These are phyloP conservation scores for Mucor circinelloides DNA, from an alignment of 371 early-diverging fungal genomes.

Conservation along the genomic window DNA sequence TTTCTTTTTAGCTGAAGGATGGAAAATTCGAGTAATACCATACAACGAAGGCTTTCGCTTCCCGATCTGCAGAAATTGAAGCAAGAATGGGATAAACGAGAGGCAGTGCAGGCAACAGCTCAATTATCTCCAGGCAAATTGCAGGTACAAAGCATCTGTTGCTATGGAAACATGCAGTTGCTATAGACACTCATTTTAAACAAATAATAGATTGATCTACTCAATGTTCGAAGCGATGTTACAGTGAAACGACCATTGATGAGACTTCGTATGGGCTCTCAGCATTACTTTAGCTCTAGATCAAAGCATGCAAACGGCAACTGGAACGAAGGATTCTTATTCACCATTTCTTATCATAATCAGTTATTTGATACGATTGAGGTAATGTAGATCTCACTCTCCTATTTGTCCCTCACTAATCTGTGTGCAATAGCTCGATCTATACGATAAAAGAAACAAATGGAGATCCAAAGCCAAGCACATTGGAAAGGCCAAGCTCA, in stretches of 20 bases:
- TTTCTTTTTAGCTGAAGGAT: conserved; percentile 4
- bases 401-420: background rate
- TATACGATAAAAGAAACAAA: conserved; percentile 46
- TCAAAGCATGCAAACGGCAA: conserved; percentile 39
- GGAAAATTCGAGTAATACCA: background rate
- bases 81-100: conserved; percentile 36
- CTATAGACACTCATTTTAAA: background rate
- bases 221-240: conserved; percentile 45
- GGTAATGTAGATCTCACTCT: conserved; percentile 11
- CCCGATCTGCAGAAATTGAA: conserved; percentile 39
- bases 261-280: conserved; percentile 50
- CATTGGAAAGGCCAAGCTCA: conserved; percentile 50
- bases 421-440: conserved; percentile 18
- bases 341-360: conserved; percentile 2
- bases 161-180: background rate
- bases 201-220: conserved; percentile 39
- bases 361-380: conserved; percentile 35
- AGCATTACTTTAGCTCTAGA: conserved; percentile 43
- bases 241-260: conserved; percentile 39
- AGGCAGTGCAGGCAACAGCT: conserved; percentile 25
- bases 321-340: conserved; percentile 47
- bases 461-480: conserved; percentile 42
- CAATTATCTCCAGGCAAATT: conserved; percentile 27
- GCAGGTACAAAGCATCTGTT: conserved; percentile 26
- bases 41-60: conserved; percentile 32